A percentile compares a stretch with the other conserved stretches of the same genome.
phyloP scores from a whole-genome alignment of 2,329 filamentous ascomycete species.

The Microdochium nivale region DNA sequence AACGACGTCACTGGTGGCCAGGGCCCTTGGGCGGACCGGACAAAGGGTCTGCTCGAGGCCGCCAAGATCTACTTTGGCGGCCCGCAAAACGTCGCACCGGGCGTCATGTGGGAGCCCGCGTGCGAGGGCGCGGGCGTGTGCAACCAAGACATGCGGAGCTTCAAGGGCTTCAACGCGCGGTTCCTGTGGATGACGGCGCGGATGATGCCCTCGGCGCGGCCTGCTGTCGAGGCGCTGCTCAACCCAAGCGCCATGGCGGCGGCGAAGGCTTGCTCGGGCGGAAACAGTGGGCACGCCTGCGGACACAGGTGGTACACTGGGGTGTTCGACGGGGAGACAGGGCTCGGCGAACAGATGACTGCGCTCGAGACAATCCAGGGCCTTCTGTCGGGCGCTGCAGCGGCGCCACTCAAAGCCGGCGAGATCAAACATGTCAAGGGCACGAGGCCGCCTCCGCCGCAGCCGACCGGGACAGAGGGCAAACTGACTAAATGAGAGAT shows the following conservation, averaged over 20 bases:
- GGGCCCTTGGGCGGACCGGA: conserved; percentile 43
- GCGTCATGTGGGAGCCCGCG: conserved; percentile 58
- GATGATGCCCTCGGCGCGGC: conserved; percentile 45
- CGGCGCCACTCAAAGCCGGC: conserved; percentile 35
- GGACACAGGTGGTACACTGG: conserved; percentile 55
- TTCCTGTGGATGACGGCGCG: conserved; percentile 52
- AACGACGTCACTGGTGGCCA: conserved; percentile 49
- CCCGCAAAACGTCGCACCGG: conserved; percentile 35
- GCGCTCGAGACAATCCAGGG: conserved; percentile 57
- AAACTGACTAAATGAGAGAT: background rate
- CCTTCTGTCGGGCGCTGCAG: conserved; percentile 35
- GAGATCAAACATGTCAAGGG: conserved; percentile 35
- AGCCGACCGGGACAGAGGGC: background rate
- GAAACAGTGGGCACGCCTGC: conserved; percentile 41
- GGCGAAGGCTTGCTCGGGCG: conserved; percentile 47
- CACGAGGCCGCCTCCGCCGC: background rate
- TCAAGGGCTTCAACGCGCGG: conserved; percentile 59
- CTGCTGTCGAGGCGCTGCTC: conserved; percentile 38
- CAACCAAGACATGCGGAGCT: conserved; percentile 55
- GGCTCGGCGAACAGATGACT: conserved; percentile 56
- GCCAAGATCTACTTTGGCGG: conserved; percentile 40
- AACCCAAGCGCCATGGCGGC: conserved; percentile 45
- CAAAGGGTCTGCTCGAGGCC: conserved; percentile 41
- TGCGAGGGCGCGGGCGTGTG: conserved; percentile 52
- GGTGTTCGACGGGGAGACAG: conserved; percentile 43